Conservation (phyloP, 441 rosid genomes). For the Cnidoscolus chayamansa region DNA sequence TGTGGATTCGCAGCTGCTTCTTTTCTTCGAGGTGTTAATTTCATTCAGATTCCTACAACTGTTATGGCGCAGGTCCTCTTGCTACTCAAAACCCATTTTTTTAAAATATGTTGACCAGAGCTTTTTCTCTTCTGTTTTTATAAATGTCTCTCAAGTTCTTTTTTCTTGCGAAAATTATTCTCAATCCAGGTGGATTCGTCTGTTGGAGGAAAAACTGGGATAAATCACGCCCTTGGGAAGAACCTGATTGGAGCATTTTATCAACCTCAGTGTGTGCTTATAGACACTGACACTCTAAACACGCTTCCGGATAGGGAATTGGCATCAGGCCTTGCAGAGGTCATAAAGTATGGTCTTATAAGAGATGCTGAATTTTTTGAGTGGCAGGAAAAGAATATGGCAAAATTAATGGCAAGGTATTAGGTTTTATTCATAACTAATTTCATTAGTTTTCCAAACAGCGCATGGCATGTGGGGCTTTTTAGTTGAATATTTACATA, state of each 20-base stretch:
- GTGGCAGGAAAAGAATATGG: constrained; percentile 93
- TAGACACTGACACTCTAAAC: constrained; percentile 83
- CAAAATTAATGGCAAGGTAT: constrained; percentile 77
- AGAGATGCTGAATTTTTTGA: constrained; percentile 89
- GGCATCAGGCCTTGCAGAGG: constrained; percentile 93
- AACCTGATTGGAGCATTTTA: constrained; percentile 96
- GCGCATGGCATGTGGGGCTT: neutral
- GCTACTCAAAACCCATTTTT: neutral
- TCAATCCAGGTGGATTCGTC: constrained; percentile 84
- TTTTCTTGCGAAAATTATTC: neutral
- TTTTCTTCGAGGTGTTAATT: constrained; percentile 91
- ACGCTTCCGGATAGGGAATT: constrained; percentile 89
- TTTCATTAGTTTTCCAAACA: too few relatives aligned
- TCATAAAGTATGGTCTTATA: constrained; percentile 87
- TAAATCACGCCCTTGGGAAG: constrained; percentile 90
- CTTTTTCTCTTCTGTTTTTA: neutral
- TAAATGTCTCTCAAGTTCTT: neutral
- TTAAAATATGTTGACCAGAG: too few relatives aligned
- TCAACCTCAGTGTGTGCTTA: constrained; percentile 91
- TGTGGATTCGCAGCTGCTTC: constrained; percentile 97
- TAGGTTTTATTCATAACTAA: constrained; percentile 1
- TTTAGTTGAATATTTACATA: neutral
- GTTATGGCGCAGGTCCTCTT: constrained; percentile 86
- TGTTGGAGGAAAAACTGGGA: constrained; percentile 96
- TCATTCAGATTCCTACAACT: constrained; percentile 95